These are phyloP conservation scores for Liriodendron chinense DNA, from an alignment of 164 flowering plant species.

Conservation along the genomic window DNA sequence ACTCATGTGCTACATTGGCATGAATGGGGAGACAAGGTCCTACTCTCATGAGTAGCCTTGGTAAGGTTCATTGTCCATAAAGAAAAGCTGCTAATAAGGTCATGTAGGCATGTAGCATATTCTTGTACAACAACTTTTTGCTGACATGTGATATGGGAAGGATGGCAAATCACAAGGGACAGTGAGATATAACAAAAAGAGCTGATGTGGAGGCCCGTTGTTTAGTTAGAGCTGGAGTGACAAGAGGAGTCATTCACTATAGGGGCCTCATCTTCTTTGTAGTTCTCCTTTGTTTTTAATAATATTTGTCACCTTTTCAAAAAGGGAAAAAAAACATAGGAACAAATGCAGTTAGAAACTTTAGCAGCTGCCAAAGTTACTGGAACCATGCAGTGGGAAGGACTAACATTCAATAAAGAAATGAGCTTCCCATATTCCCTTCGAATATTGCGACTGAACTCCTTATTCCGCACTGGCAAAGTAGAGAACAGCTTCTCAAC, in stretches of 20 bases:
- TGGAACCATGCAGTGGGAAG: conserved; percentile 5
- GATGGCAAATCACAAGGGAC: no score
- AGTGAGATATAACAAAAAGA: background rate
- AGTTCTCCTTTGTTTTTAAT: background rate
- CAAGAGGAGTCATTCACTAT: background rate
- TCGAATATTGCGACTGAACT: conserved; percentile 84
- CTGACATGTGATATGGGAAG: background rate
- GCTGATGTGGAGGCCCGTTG: background rate
- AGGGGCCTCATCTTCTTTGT: background rate
- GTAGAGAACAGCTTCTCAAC: conserved; percentile 82
- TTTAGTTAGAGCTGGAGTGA: background rate
- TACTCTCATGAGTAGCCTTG: no score
- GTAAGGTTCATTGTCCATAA: no score
- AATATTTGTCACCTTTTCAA: background rate
- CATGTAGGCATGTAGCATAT: background rate
- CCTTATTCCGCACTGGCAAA: conserved; percentile 86
- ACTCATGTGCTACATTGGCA: background rate
- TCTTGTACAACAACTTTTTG: background rate
- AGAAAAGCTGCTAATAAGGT: background rate
- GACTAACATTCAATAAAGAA: conserved; percentile 73
- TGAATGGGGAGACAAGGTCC: background rate
- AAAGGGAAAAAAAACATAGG: background rate
- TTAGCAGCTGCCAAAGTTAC: background rate
- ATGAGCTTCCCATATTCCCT: conserved; percentile 91
- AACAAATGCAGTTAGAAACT: background rate